Evolutionary conservation across 257 asterid genomes (phyloP).

Genomic region (Fraxinus quadrangulata): DNA sequence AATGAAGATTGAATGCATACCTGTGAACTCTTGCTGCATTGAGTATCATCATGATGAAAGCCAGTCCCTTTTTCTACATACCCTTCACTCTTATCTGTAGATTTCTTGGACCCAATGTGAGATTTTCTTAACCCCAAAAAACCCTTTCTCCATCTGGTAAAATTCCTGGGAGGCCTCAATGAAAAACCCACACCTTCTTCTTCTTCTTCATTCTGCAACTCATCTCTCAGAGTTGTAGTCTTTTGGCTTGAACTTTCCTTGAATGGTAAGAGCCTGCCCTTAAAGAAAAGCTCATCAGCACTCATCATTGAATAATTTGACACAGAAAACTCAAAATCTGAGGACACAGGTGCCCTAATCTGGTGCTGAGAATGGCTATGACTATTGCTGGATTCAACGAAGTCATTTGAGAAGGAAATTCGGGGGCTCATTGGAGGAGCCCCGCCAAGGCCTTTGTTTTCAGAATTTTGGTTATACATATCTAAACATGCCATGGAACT

Average conservation of each 20-base stretch:
- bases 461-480: conserved; percentile 73
- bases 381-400: conserved; percentile 43
- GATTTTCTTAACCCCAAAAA: conserved; percentile 69
- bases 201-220: conserved; percentile 49
- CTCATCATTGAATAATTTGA: conserved; percentile 69
- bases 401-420: conserved; percentile 91
- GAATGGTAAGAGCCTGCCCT: conserved; percentile 68
- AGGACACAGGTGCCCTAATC: conserved; percentile 60
- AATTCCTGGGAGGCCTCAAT: conserved; percentile 70
- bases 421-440: conserved; percentile 74
- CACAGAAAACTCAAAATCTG: conserved; percentile 87
- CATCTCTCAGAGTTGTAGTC: conserved; percentile 71
- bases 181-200: conserved; percentile 33
- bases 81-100: conserved; percentile 31
- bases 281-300: conserved; percentile 84
- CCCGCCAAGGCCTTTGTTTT: conserved; percentile 30
- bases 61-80: conserved; percentile 22
- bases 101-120: conserved; percentile 71
- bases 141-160: conserved; percentile 72
- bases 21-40: conserved; percentile 45
- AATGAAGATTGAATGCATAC: conserved; percentile 14
- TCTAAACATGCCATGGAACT: conserved; percentile 63
- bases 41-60: conserved; percentile 28
- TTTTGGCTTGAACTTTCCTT: conserved; percentile 45
- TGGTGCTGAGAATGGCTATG: conserved; percentile 33